Percentiles rank a stretch among this genome's conserved stretches.
phyloP scores from a whole-genome alignment of 495 filamentous ascomycete species.

The Daldinia loculata region DNA sequence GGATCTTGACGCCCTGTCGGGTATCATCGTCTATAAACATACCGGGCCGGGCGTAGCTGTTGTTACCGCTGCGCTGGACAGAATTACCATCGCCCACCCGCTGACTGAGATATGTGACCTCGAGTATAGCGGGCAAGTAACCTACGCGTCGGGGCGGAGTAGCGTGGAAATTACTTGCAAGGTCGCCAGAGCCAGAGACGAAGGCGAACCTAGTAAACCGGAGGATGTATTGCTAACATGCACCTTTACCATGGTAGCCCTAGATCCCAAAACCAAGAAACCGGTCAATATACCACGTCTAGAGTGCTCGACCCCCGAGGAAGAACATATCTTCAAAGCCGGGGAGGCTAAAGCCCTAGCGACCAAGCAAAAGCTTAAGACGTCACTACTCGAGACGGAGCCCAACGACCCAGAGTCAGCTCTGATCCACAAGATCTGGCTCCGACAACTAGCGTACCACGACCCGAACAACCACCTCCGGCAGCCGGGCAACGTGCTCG shows the following conservation, averaged over 20 bases:
- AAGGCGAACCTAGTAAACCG: conserved; percentile 65
- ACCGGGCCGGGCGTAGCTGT: conserved; percentile 79
- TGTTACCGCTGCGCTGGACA: conserved; percentile 82
- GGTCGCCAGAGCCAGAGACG: conserved; percentile 68
- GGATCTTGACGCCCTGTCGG: conserved; percentile 76
- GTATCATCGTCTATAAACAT: conserved; percentile 83
- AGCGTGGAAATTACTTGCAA: conserved; percentile 85
- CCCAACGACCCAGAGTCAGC: conserved; percentile 81
- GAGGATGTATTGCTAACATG: conserved; percentile 81
- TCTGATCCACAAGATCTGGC: conserved; percentile 83
- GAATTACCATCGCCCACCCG: conserved; percentile 78
- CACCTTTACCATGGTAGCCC: conserved; percentile 83
- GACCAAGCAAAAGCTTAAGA: conserved; percentile 73
- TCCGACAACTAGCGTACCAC: conserved; percentile 72
- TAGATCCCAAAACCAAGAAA: conserved; percentile 78
- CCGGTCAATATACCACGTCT: conserved; percentile 63
- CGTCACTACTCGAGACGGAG: conserved; percentile 72
- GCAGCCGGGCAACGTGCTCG: conserved; percentile 69
- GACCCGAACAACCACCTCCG: conserved; percentile 66
- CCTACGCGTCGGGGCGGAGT: conserved; percentile 79
- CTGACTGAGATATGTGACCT: conserved; percentile 83
- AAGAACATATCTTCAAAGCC: conserved; percentile 69
- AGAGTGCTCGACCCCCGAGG: conserved; percentile 72
- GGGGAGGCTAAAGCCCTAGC: conserved; percentile 78
- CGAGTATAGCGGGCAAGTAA: conserved; percentile 80